Evolutionary conservation across 192 early-diverging fungal genomes (phyloP).

Genomic region (Mortierella claussenii): DNA sequence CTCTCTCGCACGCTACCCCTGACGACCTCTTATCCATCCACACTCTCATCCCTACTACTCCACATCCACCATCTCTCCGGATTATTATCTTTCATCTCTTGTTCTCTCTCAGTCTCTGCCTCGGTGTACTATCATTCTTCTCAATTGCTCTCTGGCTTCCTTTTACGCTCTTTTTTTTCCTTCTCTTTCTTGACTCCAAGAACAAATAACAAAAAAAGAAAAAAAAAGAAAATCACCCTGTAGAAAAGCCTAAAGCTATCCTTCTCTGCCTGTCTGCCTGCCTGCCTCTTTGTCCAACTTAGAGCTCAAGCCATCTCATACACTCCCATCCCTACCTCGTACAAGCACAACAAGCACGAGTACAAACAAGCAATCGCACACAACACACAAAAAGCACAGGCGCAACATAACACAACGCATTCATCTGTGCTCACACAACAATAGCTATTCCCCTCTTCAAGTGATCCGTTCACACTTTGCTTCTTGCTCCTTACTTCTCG

Average conservation of each 20-base stretch:
- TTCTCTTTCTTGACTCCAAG: constrained; percentile 1
- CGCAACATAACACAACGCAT: neutral
- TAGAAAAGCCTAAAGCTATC: no score
- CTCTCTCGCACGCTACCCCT: no score
- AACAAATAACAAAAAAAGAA: constrained; percentile 3
- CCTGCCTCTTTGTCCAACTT: no score
- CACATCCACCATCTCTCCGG: neutral
- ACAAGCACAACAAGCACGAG: constrained; percentile 3
- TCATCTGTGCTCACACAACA: no score
- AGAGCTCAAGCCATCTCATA: neutral
- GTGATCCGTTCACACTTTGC: constrained; percentile 10
- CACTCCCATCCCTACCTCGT: no score
- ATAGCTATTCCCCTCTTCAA: no score
- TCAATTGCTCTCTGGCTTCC: constrained; percentile 8
- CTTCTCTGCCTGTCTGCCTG: no score
- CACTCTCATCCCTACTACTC: no score
- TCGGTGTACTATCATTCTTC: constrained; percentile 8
- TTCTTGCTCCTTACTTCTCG: neutral
- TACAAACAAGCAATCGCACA: neutral
- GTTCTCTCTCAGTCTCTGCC: no score
- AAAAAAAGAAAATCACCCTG: neutral
- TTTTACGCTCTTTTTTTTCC: constrained; percentile 1
- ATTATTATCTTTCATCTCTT: no score
- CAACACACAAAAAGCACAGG: neutral
- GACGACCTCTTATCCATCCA: constrained; percentile 6